Evolutionary conservation across 2,329 filamentous ascomycete species (phyloP).

Genomic region (Paracamarosporium sp.): DNA sequence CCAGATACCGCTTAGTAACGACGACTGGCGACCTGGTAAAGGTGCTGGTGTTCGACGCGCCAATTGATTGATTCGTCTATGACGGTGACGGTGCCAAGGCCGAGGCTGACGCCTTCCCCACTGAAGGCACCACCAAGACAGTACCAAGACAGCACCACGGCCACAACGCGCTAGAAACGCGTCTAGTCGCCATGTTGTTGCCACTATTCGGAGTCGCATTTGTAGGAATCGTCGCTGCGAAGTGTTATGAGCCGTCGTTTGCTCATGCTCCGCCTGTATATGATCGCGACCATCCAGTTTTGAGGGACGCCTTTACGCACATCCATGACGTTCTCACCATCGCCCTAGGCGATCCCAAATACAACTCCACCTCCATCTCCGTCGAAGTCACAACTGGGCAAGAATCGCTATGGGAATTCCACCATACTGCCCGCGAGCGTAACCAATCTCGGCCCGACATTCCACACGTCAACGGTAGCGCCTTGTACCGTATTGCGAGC

Average conservation of each 20-base stretch:
- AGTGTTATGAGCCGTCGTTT: constrained; percentile 46
- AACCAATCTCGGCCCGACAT: constrained; percentile 47
- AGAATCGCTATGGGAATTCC: constrained; percentile 46
- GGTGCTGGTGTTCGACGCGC: background rate
- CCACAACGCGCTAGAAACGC: constrained; percentile 1
- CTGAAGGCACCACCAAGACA: too few relatives aligned
- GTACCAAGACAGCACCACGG: too few relatives aligned
- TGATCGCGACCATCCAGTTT: constrained; percentile 30
- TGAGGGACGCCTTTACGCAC: constrained; percentile 37
- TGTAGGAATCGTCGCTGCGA: constrained; percentile 21
- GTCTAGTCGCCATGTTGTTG: constrained; percentile 19
- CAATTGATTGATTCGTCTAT: background rate
- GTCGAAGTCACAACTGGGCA: constrained; percentile 49
- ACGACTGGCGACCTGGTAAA: background rate
- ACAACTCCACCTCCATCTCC: constrained; percentile 47
- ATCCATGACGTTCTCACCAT: constrained; percentile 34
- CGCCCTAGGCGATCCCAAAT: constrained; percentile 36
- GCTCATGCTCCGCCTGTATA: constrained; percentile 48
- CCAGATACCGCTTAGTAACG: background rate
- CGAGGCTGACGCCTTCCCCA: background rate
- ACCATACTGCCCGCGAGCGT: constrained; percentile 46
- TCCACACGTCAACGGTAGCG: constrained; percentile 44
- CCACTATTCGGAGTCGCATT: constrained; percentile 13
- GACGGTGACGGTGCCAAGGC: background rate
- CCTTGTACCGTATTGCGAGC: constrained; percentile 50